Evolutionary conservation across 1,284 basidiomycete genomes (phyloP).

Genomic region (Leccinum pachyderme): DNA sequence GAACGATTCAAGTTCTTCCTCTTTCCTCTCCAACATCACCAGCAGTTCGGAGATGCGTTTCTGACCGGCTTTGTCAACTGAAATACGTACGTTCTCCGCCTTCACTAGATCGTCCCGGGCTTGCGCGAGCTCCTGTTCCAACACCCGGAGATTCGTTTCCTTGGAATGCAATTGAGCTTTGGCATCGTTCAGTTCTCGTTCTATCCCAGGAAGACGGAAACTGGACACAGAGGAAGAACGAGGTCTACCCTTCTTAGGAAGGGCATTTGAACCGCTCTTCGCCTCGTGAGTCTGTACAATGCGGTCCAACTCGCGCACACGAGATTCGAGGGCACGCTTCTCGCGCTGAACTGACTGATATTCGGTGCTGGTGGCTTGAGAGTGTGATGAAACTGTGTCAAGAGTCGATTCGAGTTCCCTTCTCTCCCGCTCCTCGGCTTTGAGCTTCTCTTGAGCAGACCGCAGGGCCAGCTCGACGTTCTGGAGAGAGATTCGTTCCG

Average conservation of each 20-base stretch:
- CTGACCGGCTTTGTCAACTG: slow-evolving; percentile 46
- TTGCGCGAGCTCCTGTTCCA: slow-evolving; percentile 47
- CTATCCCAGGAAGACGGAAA: slow-evolving; percentile 46
- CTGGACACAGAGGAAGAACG: slow-evolving; percentile 51
- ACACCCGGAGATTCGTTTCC: slow-evolving; percentile 41
- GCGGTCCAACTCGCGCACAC: slow-evolving; percentile 54
- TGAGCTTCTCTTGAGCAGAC: slow-evolving; percentile 49
- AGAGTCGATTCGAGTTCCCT: slow-evolving; percentile 58
- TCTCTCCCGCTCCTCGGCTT: slow-evolving; percentile 46
- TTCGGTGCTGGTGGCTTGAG: slow-evolving; percentile 44
- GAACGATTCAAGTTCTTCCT: slow-evolving; percentile 54
- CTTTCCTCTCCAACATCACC: slow-evolving; percentile 48
- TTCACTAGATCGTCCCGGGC: slow-evolving; percentile 49
- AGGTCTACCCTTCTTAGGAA: slow-evolving; percentile 36
- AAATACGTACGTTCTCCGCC: slow-evolving; percentile 59
- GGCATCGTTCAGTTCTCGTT: slow-evolving; percentile 52
- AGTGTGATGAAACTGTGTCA: slow-evolving; percentile 55
- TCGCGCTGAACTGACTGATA: slow-evolving; percentile 52
- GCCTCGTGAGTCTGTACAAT: slow-evolving; percentile 39
- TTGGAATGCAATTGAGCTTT: slow-evolving; percentile 43
- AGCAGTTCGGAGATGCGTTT: slow-evolving; percentile 44
- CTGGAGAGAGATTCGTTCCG: slow-evolving; percentile 51
- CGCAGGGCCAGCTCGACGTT: slow-evolving; percentile 53
- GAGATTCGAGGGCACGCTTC: slow-evolving; percentile 51
- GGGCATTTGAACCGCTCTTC: slow-evolving; percentile 29